Conservation (phyloP, 1,139 yeast species). For the Tardiomyces depauwii region DNA sequence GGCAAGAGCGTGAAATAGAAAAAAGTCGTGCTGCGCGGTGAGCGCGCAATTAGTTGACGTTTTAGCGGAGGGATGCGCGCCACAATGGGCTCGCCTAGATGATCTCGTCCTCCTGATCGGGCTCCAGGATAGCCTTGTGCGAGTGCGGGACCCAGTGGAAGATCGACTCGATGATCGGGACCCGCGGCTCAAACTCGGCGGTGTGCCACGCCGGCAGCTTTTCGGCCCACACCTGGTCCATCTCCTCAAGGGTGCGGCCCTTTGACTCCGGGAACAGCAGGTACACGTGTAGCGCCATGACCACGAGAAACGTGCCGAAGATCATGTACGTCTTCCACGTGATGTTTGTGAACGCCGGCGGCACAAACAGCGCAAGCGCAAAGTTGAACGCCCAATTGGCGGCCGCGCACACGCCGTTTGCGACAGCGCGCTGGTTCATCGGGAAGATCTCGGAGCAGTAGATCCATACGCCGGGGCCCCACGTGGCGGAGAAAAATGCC, state of each 20-base stretch:
- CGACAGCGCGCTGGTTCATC: slow-evolving; percentile 36
- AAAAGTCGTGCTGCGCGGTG: too few relatives aligned
- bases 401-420: slow-evolving; percentile 39
- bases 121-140: not conserved
- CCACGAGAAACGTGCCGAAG: slow-evolving; percentile 10
- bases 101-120: not conserved
- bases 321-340: slow-evolving; percentile 6
- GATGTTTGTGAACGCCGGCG: slow-evolving; percentile 7
- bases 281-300: slow-evolving; percentile 29
- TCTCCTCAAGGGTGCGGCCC: slow-evolving; percentile 55
- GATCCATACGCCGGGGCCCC: slow-evolving; percentile 30
- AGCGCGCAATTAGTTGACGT: too few relatives aligned
- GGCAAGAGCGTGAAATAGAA: too few relatives aligned
- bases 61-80: too few relatives aligned
- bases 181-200: not conserved
- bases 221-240: slow-evolving; percentile 27
- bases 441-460: slow-evolving; percentile 45
- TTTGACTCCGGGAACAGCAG: slow-evolving; percentile 52
- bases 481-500: slow-evolving; percentile 21
- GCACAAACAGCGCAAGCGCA: slow-evolving; percentile 20
- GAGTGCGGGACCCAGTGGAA: not conserved
- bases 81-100: too few relatives aligned
- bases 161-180: not conserved
- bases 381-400: slow-evolving; percentile 34
- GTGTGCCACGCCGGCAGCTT: not conserved